A percentile compares a stretch with the other conserved stretches of the same genome.
phyloP scores from a whole-genome alignment of 1,284 basidiomycete genomes.

The Ustilago lituana region DNA sequence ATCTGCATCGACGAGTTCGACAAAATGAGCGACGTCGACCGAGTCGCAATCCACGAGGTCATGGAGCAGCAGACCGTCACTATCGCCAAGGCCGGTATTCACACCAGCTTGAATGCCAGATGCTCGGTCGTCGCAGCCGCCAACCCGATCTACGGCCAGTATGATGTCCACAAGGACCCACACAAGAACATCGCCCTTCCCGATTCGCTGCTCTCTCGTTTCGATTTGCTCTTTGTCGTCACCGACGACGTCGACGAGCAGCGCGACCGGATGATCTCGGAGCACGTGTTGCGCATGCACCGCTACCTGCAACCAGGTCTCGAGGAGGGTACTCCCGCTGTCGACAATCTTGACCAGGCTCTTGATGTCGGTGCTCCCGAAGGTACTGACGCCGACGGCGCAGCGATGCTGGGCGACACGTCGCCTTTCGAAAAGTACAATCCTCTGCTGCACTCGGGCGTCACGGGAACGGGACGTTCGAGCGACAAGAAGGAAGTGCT shows the following conservation, averaged over 20 bases:
- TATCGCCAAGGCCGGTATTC: conserved; percentile 98
- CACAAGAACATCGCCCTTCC: conserved; percentile 98
- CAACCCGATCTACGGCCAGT: conserved; percentile 99
- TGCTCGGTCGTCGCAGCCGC: conserved; percentile 98
- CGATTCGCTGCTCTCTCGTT: conserved; percentile 97
- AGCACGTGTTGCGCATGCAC: conserved; percentile 97
- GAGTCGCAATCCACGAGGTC: conserved; percentile 99
- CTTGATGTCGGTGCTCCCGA: conserved; percentile 62
- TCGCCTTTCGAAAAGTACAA: conserved; percentile 86
- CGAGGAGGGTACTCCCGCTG: conserved; percentile 84
- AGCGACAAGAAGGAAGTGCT: conserved; percentile 79
- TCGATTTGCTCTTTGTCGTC: conserved; percentile 96
- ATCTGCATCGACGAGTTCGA: conserved; percentile 99
- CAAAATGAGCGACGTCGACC: conserved; percentile 99
- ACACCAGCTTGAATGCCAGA: conserved; percentile 95
- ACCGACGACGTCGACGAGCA: conserved; percentile 97
- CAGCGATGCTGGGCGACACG: conserved; percentile 53
- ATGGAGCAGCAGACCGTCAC: conserved; percentile 99
- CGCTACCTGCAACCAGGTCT: conserved; percentile 94
- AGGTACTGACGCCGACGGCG: conserved; percentile 55
- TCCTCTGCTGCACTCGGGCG: conserved; percentile 88
- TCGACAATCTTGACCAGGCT: conserved; percentile 80
- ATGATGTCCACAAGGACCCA: conserved; percentile 99
- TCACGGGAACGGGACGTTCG: conserved; percentile 69
- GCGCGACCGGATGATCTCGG: conserved; percentile 91